Evolutionary conservation across 495 filamentous ascomycete genomes (phyloP), one percentile per base, ranked within the genome.

Genomic region (Hyaloscypha finlandica): DNA sequence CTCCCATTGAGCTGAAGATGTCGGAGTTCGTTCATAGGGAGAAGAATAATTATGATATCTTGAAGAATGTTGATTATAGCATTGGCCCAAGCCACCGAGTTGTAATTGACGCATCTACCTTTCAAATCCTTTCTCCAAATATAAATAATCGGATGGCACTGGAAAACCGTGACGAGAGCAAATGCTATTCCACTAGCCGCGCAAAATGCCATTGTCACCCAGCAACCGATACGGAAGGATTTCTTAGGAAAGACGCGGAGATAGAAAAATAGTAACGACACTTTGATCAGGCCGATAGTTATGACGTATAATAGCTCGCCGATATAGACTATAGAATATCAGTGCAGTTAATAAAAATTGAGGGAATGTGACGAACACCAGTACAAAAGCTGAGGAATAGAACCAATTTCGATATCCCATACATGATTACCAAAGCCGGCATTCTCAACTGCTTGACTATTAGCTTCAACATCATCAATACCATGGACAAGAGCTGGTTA

Each of bases 11-110:
- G 73, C 9, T 84, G 79, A 22, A 87, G 73, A 4, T 73, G 66
- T 60, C 74, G 74, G 42, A 86, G 68, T 3, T 80, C 83, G 0
- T 77, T 77, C 33, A 87, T 79, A 0, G 85, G 84, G 39, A 86
- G 83, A 16, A 81, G 67, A 22, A 87, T 66, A 35, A 86, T 85
- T 2, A 77, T 76, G 8, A 86, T 55, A 63, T 87, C 85, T 31
- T 82, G 83, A 6, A 81, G 55, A 35, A 84, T 81, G 63, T 87
- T 84, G 75, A 86, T 80, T 20, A 77, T 74, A 2, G 80, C 77
- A 63, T 84, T 83, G 20, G 78, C 79, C 69, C 84, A 84, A 74
- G 85, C 80, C 3, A 84, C 72, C 1, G 77, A 78, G 53, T 72
- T 69, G 57, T 65, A 66, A 30, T 71, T 73, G 52, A 54, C 35